Conservation (phyloP, 1,284 basidiomycete genomes). For the Sutorius eximius region DNA sequence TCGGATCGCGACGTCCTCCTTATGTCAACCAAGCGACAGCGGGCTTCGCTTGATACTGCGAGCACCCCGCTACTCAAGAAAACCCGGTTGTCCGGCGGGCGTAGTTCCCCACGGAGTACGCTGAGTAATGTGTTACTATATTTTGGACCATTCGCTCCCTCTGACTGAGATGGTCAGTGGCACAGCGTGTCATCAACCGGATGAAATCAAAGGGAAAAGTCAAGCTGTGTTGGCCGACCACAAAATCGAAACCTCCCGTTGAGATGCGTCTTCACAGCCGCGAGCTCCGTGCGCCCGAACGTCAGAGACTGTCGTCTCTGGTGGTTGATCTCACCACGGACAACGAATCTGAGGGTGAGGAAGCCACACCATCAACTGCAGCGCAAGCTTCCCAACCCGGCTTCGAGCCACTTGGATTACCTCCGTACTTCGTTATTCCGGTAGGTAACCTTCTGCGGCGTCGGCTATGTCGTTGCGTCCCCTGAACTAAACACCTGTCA, state of each 20-base stretch:
- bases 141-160: neutral
- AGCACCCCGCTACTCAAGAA: slow-evolving; percentile 24
- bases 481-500: neutral
- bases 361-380: neutral
- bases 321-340: slow-evolving; percentile 29
- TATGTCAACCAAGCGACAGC: slow-evolving; percentile 19
- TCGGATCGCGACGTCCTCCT: neutral
- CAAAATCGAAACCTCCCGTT: slow-evolving; percentile 19
- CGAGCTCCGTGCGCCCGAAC: slow-evolving; percentile 3
- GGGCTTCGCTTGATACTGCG: neutral
- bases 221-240: slow-evolving; percentile 20
- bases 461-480: neutral
- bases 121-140: slow-evolving; percentile 19
- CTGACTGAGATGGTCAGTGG: slow-evolving; percentile 27
- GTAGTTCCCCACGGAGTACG: slow-evolving; percentile 15
- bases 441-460: slow-evolving; percentile 16
- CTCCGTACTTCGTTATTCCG: neutral
- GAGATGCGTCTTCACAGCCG: slow-evolving; percentile 20
- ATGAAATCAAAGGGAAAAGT: slow-evolving; percentile 34
- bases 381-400: neutral
- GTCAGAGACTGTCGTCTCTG: slow-evolving; percentile 1
- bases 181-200: slow-evolving; percentile 25
- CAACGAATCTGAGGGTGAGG: slow-evolving; percentile 7
- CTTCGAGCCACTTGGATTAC: neutral
- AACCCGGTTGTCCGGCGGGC: slow-evolving; percentile 16